Evolutionary conservation across 2,329 filamentous ascomycete genomes (phyloP).

Genomic region (Celoporthe dispersa): DNA sequence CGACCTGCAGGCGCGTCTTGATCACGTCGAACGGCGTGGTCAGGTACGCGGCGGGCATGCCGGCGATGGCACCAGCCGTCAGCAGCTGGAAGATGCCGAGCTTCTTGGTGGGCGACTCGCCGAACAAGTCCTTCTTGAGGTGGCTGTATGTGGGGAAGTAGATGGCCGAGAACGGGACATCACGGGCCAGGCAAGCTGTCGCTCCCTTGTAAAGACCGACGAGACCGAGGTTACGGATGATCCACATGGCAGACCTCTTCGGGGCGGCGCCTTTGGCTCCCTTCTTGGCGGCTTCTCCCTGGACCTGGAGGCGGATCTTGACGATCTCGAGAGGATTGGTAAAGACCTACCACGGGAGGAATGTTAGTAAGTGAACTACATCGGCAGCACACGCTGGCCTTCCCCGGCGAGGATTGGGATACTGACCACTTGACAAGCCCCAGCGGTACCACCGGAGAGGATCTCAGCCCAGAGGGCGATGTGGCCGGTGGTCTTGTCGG

Average conservation of each 20-base stretch:
- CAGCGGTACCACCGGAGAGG: slow-evolving; percentile 84
- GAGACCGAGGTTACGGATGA: slow-evolving; percentile 91
- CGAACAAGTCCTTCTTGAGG: slow-evolving; percentile 91
- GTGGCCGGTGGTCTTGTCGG: slow-evolving; percentile 71
- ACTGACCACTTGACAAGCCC: slow-evolving; percentile 94
- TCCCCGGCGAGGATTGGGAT: not conserved
- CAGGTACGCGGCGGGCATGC: slow-evolving; percentile 90
- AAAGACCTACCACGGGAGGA: slow-evolving; percentile 68
- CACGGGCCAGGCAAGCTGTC: slow-evolving; percentile 88
- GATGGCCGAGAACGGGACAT: slow-evolving; percentile 97
- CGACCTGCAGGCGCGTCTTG: slow-evolving; percentile 97
- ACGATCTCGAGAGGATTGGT: slow-evolving; percentile 98
- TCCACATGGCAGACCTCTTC: slow-evolving; percentile 95
- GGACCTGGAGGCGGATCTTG: slow-evolving; percentile 97
- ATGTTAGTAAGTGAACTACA: slow-evolving; percentile 16
- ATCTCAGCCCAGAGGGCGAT: slow-evolving; percentile 77
- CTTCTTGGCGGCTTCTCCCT: slow-evolving; percentile 90
- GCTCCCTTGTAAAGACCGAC: slow-evolving; percentile 97
- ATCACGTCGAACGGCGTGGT: slow-evolving; percentile 98
- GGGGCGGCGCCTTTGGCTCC: slow-evolving; percentile 67
- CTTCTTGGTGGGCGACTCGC: slow-evolving; percentile 84
- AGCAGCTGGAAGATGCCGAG: slow-evolving; percentile 89
- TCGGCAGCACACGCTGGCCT: not conserved
- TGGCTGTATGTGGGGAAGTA: slow-evolving; percentile 98
- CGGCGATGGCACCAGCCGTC: slow-evolving; percentile 90